A percentile compares a stretch with the other conserved stretches of the same genome.
Conservation (phyloP, 1,284 basidiomycete genomes). For the Porogramme epimiltina region DNA sequence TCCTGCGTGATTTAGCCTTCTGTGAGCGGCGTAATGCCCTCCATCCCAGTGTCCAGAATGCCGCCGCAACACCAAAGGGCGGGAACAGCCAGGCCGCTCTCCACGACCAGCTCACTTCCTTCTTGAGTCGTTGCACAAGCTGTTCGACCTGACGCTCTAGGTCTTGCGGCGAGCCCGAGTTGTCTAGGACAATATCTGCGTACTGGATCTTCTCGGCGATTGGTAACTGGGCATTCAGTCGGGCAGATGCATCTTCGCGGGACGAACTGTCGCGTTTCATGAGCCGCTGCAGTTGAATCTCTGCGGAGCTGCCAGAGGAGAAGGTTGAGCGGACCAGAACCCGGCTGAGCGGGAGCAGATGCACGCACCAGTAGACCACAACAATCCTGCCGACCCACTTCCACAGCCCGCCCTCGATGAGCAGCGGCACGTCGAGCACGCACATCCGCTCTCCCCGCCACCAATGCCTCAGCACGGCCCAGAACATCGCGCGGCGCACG, state of each 20-base stretch:
- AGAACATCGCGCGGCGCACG: conserved; percentile 77
- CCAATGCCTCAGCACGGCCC: conserved; percentile 75
- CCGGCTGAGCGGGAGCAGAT: neutral
- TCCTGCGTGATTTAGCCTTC: conserved; percentile 10
- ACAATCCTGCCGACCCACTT: conserved; percentile 83
- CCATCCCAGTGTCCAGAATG: conserved; percentile 35
- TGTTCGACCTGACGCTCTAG: conserved; percentile 70
- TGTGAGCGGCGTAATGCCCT: conserved; percentile 27
- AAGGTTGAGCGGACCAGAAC: neutral
- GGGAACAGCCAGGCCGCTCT: conserved; percentile 83
- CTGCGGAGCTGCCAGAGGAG: conserved; percentile 52
- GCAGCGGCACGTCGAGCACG: conserved; percentile 90
- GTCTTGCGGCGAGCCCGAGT: conserved; percentile 76
- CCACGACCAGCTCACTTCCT: conserved; percentile 64
- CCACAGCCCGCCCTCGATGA: conserved; percentile 91
- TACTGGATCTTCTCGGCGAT: conserved; percentile 81
- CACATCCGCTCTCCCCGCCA: conserved; percentile 76
- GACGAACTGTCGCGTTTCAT: conserved; percentile 67
- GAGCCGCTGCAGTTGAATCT: conserved; percentile 81
- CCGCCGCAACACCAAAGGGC: conserved; percentile 61
- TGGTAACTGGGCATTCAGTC: conserved; percentile 82
- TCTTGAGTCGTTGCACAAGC: conserved; percentile 61
- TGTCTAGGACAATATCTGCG: conserved; percentile 89
- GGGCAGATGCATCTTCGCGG: conserved; percentile 64
- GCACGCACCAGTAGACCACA: conserved; percentile 84